These are phyloP conservation scores for Cystofilobasidium bisporidii DNA, from an alignment of 768 basidiomycete genomes.

Conservation along the genomic window DNA sequence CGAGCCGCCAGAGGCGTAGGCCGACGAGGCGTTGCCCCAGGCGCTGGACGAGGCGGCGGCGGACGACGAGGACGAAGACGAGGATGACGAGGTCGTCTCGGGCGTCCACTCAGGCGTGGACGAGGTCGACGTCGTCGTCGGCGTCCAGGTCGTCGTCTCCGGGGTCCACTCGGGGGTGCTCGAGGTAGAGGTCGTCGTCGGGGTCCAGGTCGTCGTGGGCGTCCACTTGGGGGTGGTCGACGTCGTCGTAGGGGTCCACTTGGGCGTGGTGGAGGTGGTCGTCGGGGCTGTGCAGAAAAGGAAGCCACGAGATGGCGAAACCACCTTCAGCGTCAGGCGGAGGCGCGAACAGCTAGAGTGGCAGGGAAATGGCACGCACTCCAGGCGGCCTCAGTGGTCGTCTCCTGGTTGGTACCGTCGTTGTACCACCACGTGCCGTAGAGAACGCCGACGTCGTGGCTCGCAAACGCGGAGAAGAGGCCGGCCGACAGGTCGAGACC, in stretches of 20 bases:
- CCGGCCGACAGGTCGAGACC: slow-evolving; percentile 20
- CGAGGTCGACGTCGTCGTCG: slow-evolving; percentile 16
- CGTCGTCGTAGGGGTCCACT: slow-evolving; percentile 21
- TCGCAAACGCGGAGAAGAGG: slow-evolving; percentile 13
- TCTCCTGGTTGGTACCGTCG: slow-evolving; percentile 1
- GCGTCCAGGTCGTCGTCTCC: slow-evolving; percentile 15
- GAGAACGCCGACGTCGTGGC: slow-evolving; percentile 19
- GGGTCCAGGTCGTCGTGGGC: slow-evolving; percentile 8
- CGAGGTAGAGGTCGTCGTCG: slow-evolving; percentile 8
- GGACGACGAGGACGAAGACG: slow-evolving; percentile 10
- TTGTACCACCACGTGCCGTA: slow-evolving; percentile 26
- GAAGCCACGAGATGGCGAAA: too few relatives aligned
- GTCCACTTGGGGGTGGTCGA: slow-evolving; percentile 15
- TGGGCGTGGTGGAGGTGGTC: not conserved
- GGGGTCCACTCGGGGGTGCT: slow-evolving; percentile 14
- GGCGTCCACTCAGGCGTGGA: slow-evolving; percentile 5
- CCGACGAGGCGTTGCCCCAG: not conserved
- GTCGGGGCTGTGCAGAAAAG: too few relatives aligned
- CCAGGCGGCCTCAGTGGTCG: slow-evolving; percentile 16
- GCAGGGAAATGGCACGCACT: too few relatives aligned
- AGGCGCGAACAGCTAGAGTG: too few relatives aligned
- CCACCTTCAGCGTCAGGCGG: too few relatives aligned
- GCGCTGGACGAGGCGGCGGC: not conserved
- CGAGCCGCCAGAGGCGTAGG: not conserved
- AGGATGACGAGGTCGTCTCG: not conserved